phyloP scores from a whole-genome alignment of 1,139 yeast genomes.

The Suzukiozyma palmioleophila region DNA sequence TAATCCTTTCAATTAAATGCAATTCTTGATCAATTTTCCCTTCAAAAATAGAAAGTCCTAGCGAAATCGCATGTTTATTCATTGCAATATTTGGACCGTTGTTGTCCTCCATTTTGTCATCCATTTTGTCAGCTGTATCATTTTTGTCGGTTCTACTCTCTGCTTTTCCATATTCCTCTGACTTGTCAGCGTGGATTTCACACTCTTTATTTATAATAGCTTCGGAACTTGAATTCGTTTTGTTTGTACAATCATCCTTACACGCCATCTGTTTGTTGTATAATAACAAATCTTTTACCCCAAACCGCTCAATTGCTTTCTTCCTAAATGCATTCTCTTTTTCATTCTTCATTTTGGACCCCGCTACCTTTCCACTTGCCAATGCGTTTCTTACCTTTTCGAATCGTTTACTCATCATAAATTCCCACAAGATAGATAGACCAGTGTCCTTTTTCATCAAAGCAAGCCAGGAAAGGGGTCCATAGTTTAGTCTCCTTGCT shows the following conservation, averaged over 20 bases:
- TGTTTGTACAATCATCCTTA: neutral
- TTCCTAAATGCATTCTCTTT: conserved; percentile 17
- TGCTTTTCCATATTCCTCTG: no score
- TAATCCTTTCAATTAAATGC: conserved; percentile 28
- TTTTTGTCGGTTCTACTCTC: no score
- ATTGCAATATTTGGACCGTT: conserved; percentile 9
- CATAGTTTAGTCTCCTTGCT: conserved; percentile 27
- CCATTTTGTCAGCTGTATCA: conserved; percentile 5
- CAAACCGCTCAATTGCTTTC: conserved; percentile 27
- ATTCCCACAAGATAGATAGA: conserved; percentile 16
- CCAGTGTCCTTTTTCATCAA: conserved; percentile 32
- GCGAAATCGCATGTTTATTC: conserved; percentile 16
- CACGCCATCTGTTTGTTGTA: conserved; percentile 10
- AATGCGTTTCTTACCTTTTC: conserved; percentile 3
- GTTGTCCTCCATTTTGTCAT: conserved; percentile 24
- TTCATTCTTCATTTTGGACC: neutral
- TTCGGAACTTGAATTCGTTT: neutral
- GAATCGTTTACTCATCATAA: conserved; percentile 4
- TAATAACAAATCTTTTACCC: conserved; percentile 23
- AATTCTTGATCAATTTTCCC: conserved; percentile 28
- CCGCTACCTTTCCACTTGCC: conserved; percentile 2
- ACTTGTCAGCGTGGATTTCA: no score
- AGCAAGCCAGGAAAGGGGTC: conserved; percentile 40
- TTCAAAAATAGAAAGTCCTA: conserved; percentile 23
- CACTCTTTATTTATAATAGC: no score